These are phyloP conservation scores for Flaveria trinervia DNA, from an alignment of 129 eudicot species.

Conservation along the genomic window DNA sequence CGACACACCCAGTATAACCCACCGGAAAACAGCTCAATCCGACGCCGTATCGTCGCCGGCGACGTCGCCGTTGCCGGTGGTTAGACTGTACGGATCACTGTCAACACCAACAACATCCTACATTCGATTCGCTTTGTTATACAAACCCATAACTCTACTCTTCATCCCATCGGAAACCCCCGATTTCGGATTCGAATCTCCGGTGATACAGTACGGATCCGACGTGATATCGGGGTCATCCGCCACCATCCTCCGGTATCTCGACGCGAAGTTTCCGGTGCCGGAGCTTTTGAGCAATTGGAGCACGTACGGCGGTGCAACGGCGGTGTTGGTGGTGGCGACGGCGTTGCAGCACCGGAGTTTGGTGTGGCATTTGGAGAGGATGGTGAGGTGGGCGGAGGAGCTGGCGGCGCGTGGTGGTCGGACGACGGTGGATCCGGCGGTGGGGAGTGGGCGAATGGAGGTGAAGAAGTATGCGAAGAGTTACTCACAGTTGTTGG, in stretches of 20 bases:
- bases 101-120: slow-evolving; percentile 54
- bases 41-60: slow-evolving; percentile 8
- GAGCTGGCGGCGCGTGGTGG: slow-evolving; percentile 89
- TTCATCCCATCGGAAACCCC: slow-evolving; percentile 57
- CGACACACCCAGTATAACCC: neutral
- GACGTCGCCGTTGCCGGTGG: slow-evolving; percentile 39
- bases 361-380: slow-evolving; percentile 82
- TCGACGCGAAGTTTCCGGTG: slow-evolving; percentile 72
- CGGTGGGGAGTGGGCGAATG: slow-evolving; percentile 77
- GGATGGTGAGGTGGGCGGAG: slow-evolving; percentile 91
- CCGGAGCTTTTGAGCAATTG: slow-evolving; percentile 50
- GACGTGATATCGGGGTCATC: slow-evolving; percentile 75
- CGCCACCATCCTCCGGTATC: slow-evolving; percentile 52
- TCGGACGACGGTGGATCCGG: slow-evolving; percentile 58
- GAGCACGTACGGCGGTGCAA: slow-evolving; percentile 40
- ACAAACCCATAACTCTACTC: slow-evolving; percentile 68
- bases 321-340: slow-evolving; percentile 79
- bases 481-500: slow-evolving; percentile 69
- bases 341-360: slow-evolving; percentile 77
- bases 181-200: slow-evolving; percentile 43
- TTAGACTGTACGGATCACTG: slow-evolving; percentile 63
- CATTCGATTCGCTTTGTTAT: slow-evolving; percentile 62
- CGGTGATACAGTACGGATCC: slow-evolving; percentile 52
- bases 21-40: slow-evolving; percentile 26
- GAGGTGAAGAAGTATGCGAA: slow-evolving; percentile 80